phyloP scores from a whole-genome alignment of 768 basidiomycete genomes.

The Favolaschia claudopus region DNA sequence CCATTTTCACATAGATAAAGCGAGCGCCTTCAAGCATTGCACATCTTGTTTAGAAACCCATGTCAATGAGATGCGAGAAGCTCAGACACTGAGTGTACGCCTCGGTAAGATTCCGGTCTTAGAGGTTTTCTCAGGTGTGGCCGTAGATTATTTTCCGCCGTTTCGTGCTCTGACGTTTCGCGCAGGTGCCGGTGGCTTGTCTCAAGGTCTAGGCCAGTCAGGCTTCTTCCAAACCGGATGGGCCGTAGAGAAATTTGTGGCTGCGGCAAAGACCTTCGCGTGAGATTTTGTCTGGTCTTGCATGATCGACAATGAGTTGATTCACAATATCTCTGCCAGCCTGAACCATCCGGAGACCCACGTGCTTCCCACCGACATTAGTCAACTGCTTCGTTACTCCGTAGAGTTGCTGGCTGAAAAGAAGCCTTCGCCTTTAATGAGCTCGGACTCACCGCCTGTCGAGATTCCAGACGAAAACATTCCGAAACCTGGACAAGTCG shows the following conservation, averaged over 20 bases:
- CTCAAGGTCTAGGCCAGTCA: constrained; percentile 69
- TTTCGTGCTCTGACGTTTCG: not conserved
- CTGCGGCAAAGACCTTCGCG: constrained; percentile 72
- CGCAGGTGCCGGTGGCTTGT: constrained; percentile 78
- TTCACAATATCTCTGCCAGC: constrained; percentile 42
- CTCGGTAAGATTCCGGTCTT: constrained; percentile 61
- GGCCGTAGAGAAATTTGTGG: constrained; percentile 71
- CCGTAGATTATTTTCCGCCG: not conserved
- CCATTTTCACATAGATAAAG: constrained; percentile 56
- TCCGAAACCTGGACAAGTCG: constrained; percentile 67
- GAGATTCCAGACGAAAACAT: constrained; percentile 47
- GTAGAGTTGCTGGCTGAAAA: constrained; percentile 41
- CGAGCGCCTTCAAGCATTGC: constrained; percentile 48
- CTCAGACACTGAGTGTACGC: constrained; percentile 38
- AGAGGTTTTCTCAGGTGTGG: constrained; percentile 74
- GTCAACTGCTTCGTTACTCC: constrained; percentile 51
- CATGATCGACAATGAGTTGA: not conserved
- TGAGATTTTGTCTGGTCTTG: constrained; percentile 38
- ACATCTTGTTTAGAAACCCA: constrained; percentile 46
- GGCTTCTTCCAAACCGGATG: constrained; percentile 69
- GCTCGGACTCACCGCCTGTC: constrained; percentile 48
- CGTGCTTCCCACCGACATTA: constrained; percentile 74
- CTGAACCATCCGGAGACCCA: constrained; percentile 64
- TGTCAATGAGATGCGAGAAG: constrained; percentile 35
- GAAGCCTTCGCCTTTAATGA: constrained; percentile 43